Conservation (phyloP, 768 basidiomycete species). For the Russula sp. region DNA sequence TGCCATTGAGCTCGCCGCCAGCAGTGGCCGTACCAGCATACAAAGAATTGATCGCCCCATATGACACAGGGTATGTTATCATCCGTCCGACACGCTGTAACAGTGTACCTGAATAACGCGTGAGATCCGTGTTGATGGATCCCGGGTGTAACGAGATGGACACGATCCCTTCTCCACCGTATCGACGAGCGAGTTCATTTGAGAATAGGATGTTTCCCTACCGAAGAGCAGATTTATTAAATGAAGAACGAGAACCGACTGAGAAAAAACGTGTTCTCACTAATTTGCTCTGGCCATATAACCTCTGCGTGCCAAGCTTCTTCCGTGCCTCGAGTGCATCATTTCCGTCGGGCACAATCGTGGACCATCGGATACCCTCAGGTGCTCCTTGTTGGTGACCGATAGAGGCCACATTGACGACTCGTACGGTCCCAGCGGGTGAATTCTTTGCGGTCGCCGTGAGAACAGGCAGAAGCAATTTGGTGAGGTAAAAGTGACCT, state of each 20-base stretch:
- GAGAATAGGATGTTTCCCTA: slow-evolving; percentile 48
- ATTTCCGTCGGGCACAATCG: slow-evolving; percentile 9
- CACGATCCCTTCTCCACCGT: slow-evolving; percentile 45
- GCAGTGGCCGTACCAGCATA: slow-evolving; percentile 27
- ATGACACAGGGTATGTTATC: slow-evolving; percentile 9
- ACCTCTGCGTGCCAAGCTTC: slow-evolving; percentile 15
- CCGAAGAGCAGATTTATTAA: background rate
- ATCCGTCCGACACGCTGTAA: background rate
- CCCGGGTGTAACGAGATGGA: slow-evolving; percentile 43
- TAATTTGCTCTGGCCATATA: slow-evolving; percentile 31
- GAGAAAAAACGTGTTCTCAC: background rate
- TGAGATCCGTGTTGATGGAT: slow-evolving; percentile 24
- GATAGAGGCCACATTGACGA: slow-evolving; percentile 33
- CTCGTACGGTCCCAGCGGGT: slow-evolving; percentile 35
- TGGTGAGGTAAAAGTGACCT: slow-evolving; percentile 40
- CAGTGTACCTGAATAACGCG: slow-evolving; percentile 10
- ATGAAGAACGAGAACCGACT: too few relatives aligned
- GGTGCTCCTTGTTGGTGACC: slow-evolving; percentile 33
- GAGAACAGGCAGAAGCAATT: slow-evolving; percentile 37
- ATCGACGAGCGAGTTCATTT: slow-evolving; percentile 44
- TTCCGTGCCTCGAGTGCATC: slow-evolving; percentile 14
- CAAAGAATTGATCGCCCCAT: slow-evolving; percentile 23
- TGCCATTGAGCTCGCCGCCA: slow-evolving; percentile 21
- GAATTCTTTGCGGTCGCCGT: slow-evolving; percentile 35
- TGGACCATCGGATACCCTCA: slow-evolving; percentile 31